A percentile compares a stretch with the other conserved stretches of the same genome.
Evolutionary conservation across 2,329 filamentous ascomycete genomes (phyloP).

Genomic region (Aureobasidium sp.): DNA sequence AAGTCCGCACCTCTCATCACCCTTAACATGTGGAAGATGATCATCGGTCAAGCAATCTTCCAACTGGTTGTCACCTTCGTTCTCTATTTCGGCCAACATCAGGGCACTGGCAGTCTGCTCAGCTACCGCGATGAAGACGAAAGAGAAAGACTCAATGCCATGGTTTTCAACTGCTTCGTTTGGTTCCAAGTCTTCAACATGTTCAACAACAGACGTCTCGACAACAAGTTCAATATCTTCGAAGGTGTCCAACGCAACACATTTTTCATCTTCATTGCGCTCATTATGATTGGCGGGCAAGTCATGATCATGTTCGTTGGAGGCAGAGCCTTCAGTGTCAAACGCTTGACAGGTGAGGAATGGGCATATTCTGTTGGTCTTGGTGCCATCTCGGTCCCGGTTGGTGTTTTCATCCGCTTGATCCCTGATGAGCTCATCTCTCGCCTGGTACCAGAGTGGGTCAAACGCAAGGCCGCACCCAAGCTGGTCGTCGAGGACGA

Average conservation of each 20-base stretch:
- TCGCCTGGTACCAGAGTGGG: conserved; percentile 36
- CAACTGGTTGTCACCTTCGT: conserved; percentile 74
- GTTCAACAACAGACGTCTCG: conserved; percentile 90
- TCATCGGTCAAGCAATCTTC: conserved; percentile 84
- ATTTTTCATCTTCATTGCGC: conserved; percentile 83
- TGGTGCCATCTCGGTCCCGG: conserved; percentile 74
- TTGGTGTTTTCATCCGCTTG: conserved; percentile 73
- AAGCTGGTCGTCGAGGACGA: conserved; percentile 38
- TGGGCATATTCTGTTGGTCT: conserved; percentile 86
- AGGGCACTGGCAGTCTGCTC: conserved; percentile 42
- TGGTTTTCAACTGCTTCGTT: conserved; percentile 97
- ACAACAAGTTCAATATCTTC: conserved; percentile 94
- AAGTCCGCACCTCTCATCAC: conserved; percentile 75
- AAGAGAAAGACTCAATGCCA: conserved; percentile 58
- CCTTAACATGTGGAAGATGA: conserved; percentile 98
- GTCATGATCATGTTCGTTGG: conserved; percentile 86
- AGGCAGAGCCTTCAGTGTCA: conserved; percentile 71
- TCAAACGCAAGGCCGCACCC: conserved; percentile 33
- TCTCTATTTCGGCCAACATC: conserved; percentile 66
- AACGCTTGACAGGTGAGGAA: conserved; percentile 60
- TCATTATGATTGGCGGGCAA: conserved; percentile 82
- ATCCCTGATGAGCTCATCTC: conserved; percentile 65
- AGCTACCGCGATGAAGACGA: conserved; percentile 42
- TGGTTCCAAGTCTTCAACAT: conserved; percentile 99
- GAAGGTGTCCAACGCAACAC: conserved; percentile 78